Evolutionary conservation across 163 green algal species (phyloP), one percentile per base, ranked within the genome.

Genomic region (Scenedesmus sp.): DNA sequence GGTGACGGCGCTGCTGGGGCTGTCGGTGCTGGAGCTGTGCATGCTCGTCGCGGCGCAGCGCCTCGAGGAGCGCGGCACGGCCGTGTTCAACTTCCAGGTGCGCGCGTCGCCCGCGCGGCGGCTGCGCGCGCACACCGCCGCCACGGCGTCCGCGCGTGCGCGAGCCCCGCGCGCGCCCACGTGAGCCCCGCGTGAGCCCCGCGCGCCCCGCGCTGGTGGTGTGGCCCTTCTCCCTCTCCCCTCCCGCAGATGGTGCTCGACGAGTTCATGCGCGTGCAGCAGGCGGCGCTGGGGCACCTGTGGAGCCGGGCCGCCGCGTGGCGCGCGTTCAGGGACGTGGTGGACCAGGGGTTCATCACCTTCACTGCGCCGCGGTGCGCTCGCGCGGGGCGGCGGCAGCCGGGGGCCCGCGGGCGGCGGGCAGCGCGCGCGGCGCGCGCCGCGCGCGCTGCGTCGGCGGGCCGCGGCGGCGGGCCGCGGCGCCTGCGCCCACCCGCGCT

Each of bases 1-100:
- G 85, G 73, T 69, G 13, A 24, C 71, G 5, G 72, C 78, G 14
- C 67, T 94, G 31, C 53, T 48, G 1, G 84, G 80, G 3, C 84
- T 91, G 57, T 89, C 87, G 22, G 86, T 95, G 36, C 63, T 95
- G 83, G 87, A 95, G 84, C 80, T 95, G 47, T 89, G 87, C 73
- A 73, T 97, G 70, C 78, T 95, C 74, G 92, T 93, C 44, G 89
- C 91, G 11, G 85, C 87, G 66, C 70, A 89, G 36, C 88, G 91
- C 1, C 71, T 94, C 47, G 72, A 84, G 56, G 75, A 80, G 20
- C 75, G 80, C 51, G 83, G 62, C 14, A 64, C 79, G n/a, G 65
- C 80, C 18, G 48, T 89, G 34, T 87, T 78, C 76, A 96, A 93
- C 73, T 96, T 96, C 76, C 87, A 97, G 84, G 86, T 90, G 84